A percentile compares a stretch with the other conserved stretches of the same genome.
Evolutionary conservation across 805 yeast species (phyloP).

Genomic region (Kazachstania kunashirensis): DNA sequence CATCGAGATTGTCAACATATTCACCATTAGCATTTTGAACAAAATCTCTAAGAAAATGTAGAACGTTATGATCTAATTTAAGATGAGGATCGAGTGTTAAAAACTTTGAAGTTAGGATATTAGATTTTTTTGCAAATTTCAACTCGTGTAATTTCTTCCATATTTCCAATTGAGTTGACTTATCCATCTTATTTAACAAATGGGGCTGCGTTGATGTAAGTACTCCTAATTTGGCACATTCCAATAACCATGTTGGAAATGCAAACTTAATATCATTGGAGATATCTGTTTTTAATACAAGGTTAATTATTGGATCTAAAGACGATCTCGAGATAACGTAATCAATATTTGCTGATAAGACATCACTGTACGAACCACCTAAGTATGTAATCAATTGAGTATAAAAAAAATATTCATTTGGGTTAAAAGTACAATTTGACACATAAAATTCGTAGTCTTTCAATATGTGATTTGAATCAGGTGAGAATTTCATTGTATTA

Average conservation of each 20-base stretch:
- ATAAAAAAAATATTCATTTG: constrained; percentile 56
- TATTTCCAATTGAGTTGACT: not conserved
- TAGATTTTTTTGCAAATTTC: not conserved
- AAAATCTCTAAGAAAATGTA: not conserved
- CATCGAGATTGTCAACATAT: not conserved
- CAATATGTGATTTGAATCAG: constrained; percentile 57
- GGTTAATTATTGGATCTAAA: constrained; percentile 51
- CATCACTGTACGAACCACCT: constrained; percentile 44
- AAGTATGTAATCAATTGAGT: constrained; percentile 47
- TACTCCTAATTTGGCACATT: constrained; percentile 38
- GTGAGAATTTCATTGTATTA: constrained; percentile 39
- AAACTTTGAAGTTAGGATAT: not conserved
- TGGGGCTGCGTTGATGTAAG: not conserved
- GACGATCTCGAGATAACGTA: constrained; percentile 50
- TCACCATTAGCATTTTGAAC: not conserved
- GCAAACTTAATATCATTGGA: constrained; percentile 37
- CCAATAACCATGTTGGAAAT: constrained; percentile 73
- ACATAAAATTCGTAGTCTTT: constrained; percentile 52
- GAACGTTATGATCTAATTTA: not conserved
- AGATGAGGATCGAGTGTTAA: not conserved
- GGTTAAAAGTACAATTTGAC: constrained; percentile 48
- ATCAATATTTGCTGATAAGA: constrained; percentile 1
- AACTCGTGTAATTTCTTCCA: not conserved
- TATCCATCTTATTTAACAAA: not conserved
- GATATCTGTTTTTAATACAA: constrained; percentile 33